phyloP scores from a whole-genome alignment of 2,329 filamentous ascomycete species.

The Trichoderma atrobrunneum region DNA sequence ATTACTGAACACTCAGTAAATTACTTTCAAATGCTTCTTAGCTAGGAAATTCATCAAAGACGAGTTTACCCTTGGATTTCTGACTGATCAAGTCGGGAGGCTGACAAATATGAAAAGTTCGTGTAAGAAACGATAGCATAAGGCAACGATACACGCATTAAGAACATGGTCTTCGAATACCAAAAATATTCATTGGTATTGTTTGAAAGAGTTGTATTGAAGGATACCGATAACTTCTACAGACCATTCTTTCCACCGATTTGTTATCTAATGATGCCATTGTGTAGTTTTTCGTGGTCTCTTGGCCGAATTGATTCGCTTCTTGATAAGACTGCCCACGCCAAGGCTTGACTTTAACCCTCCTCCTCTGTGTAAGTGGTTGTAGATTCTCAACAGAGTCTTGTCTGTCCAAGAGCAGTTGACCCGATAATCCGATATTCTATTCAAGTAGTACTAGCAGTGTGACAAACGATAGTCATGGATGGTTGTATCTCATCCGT shows the following conservation, averaged over 20 bases:
- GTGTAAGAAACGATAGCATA: not conserved
- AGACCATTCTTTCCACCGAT: not conserved
- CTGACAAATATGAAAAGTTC: not conserved
- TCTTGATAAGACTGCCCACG: not conserved
- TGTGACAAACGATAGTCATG: not conserved
- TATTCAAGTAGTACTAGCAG: not conserved
- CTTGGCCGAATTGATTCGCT: not conserved
- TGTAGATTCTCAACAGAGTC: not conserved
- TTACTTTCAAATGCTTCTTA: not conserved
- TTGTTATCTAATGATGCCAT: not conserved
- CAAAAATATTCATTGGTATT: too few species aligned
- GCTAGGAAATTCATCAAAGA: not conserved
- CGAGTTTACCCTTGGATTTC: not conserved
- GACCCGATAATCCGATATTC: not conserved
- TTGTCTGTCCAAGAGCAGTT: not conserved
- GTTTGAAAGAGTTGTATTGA: not conserved
- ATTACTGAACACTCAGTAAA: not conserved
- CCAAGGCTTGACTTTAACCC: not conserved
- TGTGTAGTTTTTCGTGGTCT: not conserved
- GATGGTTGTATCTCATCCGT: not conserved
- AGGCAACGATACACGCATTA: not conserved
- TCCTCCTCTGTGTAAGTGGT: not conserved
- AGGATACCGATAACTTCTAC: not conserved
- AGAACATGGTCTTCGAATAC: too few species aligned
- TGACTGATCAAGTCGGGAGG: not conserved